These are phyloP conservation scores for Adansonia rubrostipa DNA, from an alignment of 441 rosid genomes.

Conservation along the genomic window DNA sequence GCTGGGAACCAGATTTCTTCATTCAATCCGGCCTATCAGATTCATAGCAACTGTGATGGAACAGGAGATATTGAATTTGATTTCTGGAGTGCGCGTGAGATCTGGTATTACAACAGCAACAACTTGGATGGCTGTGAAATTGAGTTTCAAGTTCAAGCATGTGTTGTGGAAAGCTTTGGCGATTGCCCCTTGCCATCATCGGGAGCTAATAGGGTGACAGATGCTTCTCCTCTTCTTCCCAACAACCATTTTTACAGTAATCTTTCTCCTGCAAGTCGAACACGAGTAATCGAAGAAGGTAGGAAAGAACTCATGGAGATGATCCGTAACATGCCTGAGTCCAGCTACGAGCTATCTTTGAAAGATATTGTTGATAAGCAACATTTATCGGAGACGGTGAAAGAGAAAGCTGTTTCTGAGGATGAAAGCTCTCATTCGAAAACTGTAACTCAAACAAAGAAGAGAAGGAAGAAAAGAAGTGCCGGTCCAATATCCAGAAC, in stretches of 20 bases:
- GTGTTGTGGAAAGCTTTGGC: slow-evolving; percentile 21
- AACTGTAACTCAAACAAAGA: slow-evolving; percentile 16
- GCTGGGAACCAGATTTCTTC: slow-evolving; percentile 16
- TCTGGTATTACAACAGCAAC: neutral
- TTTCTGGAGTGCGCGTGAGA: slow-evolving; percentile 36
- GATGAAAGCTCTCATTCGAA: slow-evolving; percentile 19
- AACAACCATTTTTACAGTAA: slow-evolving; percentile 29
- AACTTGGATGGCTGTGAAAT: slow-evolving; percentile 4
- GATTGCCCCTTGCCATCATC: slow-evolving; percentile 24
- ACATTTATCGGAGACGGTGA: slow-evolving; percentile 3
- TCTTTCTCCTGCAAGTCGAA: slow-evolving; percentile 27
- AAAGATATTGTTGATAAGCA: slow-evolving; percentile 55
- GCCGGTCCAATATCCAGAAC: slow-evolving; percentile 36
- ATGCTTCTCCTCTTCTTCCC: slow-evolving; percentile 38
- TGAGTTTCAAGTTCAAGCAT: slow-evolving; percentile 23
- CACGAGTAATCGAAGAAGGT: slow-evolving; percentile 41
- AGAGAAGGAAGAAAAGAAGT: slow-evolving; percentile 22
- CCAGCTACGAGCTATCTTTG: slow-evolving; percentile 54
- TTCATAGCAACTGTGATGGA: neutral
- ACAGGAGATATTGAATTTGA: slow-evolving; percentile 36
- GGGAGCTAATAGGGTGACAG: slow-evolving; percentile 18
- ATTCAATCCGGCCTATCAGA: slow-evolving; percentile 12
- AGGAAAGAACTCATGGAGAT: slow-evolving; percentile 59
- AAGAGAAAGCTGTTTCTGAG: slow-evolving; percentile 13
- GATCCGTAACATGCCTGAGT: slow-evolving; percentile 49